Evolutionary conservation across 163 green algal genomes (phyloP), one percentile per base, ranked within the genome.

Genomic region (Chlorella variabilis): DNA sequence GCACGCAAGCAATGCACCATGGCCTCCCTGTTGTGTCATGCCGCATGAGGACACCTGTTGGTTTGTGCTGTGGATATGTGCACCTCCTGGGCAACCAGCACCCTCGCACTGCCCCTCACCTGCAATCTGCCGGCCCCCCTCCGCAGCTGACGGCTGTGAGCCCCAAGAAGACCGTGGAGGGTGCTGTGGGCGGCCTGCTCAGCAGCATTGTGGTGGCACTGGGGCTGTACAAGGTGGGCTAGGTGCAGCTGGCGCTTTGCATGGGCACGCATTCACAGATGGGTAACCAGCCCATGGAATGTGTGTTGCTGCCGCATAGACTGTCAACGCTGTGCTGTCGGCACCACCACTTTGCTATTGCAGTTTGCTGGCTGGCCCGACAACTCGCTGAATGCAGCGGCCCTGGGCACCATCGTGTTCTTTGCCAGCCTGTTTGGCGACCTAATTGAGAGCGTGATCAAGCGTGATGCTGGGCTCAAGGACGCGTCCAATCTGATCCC

Each of bases 361-460:
- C 71, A 79, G 58, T 20, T 87, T 29, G 86, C 93, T 17, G 78
- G 63, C 15, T 98, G 93, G 94, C 95, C 94, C 20, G 83, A 83
- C 88, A 86, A 66, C 85, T 84, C 85, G 25, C 25, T 82, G 2
- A n/a, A 27, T 17, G 84, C 86, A 0, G 78, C 74, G 4, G 75
- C 63, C 25, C 59, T 92, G 51, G 90, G 86, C 42, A 78, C 84
- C 29, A 71, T 98, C 29, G 88, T 97, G 27, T 99, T 98, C 75
- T 89, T 96, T 38, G 90, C 91, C 48, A 93, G 86, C 67, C 81
- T 99, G 34, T 98, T 98, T 87, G 97, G 97, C 8, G 97, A 99
- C 84, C 88, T 99, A 38, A 97, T 98, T 33, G 97, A 99, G 89
- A 96, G 88, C 9, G 94, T 98, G 74, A 98, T 99, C 89, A 99